Evolutionary conservation across 192 early-diverging fungal genomes (phyloP).

Genomic region (Coemansia sp.): DNA sequence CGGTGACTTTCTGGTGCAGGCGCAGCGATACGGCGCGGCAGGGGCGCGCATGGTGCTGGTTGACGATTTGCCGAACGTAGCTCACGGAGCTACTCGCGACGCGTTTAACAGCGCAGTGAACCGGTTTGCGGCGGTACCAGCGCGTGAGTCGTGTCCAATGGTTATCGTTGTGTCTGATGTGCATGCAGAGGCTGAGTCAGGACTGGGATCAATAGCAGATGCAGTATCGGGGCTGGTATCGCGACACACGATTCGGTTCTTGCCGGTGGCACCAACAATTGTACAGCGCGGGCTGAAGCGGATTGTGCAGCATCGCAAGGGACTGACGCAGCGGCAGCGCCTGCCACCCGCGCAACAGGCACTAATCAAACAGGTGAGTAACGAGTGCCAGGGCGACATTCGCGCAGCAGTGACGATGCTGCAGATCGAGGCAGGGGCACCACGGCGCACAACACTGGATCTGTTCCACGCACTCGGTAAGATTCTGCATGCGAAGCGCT

Average conservation of each 20-base stretch:
- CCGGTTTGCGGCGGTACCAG: constrained; percentile 40
- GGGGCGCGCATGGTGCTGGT: constrained; percentile 50
- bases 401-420: constrained; percentile 61
- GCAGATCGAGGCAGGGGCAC: constrained; percentile 30
- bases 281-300: constrained; percentile 59
- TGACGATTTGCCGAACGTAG: constrained; percentile 63
- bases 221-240: constrained; percentile 12
- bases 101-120: constrained; percentile 55
- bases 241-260: constrained; percentile 55
- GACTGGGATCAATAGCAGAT: constrained; percentile 27
- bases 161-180: constrained; percentile 47
- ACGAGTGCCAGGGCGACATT: constrained; percentile 60
- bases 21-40: constrained; percentile 45
- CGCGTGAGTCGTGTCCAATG: constrained; percentile 37
- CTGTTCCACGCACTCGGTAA: constrained; percentile 68
- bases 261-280: constrained; percentile 64
- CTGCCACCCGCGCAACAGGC: not conserved
- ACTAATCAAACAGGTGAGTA: constrained; percentile 11
- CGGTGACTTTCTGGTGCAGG: constrained; percentile 57
- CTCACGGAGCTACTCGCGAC: constrained; percentile 49
- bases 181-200: constrained; percentile 36
- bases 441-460: constrained; percentile 44
- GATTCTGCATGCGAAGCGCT: constrained; percentile 61
- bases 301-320: constrained; percentile 33
- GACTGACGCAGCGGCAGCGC: not conserved